Conservation (phyloP, 2,329 filamentous ascomycete species). For the Tolypocladium tundrense region DNA sequence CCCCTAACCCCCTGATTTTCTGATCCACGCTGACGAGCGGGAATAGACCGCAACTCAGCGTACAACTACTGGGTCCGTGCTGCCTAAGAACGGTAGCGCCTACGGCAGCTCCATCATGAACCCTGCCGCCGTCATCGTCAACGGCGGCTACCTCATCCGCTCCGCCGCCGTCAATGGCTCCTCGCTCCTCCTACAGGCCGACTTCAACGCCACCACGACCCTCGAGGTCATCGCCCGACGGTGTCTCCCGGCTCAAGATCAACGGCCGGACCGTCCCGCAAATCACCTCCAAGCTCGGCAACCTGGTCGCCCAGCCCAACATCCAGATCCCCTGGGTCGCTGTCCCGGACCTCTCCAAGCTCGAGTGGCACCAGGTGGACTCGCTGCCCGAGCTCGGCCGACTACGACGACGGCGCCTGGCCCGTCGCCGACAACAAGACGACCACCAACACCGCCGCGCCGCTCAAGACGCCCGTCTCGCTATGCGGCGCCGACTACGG, state of each 20-base stretch:
- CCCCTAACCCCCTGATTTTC: neutral
- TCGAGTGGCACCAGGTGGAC: conserved; percentile 62
- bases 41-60: conserved; percentile 49
- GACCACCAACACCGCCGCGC: conserved; percentile 48
- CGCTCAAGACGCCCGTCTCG: conserved; percentile 52
- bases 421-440: conserved; percentile 43
- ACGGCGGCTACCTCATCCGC: conserved; percentile 55
- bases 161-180: conserved; percentile 44
- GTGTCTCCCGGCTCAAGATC: conserved; percentile 31
- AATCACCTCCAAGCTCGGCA: conserved; percentile 27
- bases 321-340: conserved; percentile 37
- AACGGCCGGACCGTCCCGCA: conserved; percentile 29
- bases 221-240: conserved; percentile 55
- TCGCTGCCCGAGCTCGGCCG: conserved; percentile 58
- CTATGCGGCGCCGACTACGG: conserved; percentile 66
- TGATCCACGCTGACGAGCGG: neutral
- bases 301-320: conserved; percentile 37
- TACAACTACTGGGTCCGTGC: conserved; percentile 62
- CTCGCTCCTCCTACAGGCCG: conserved; percentile 54
- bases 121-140: conserved; percentile 42
- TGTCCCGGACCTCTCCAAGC: conserved; percentile 33
- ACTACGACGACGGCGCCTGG: conserved; percentile 64
- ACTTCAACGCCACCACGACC: conserved; percentile 59
- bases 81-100: conserved; percentile 24
- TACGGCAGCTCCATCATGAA: conserved; percentile 25